Evolutionary conservation across 2,329 filamentous ascomycete genomes (phyloP).

Genomic region (Trichophyton rubrum): DNA sequence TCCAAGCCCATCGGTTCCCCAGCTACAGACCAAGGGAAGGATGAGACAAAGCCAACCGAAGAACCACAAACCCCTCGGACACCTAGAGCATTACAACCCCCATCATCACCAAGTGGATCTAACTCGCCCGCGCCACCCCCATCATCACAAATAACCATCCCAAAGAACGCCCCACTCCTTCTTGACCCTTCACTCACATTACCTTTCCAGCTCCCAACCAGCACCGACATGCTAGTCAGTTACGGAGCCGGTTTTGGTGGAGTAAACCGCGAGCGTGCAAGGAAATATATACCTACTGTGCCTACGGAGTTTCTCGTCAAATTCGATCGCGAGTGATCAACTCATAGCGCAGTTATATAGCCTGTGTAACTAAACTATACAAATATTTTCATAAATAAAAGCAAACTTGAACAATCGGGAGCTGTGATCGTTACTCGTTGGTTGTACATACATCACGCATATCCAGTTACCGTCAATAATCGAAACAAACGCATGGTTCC

Average conservation of each 20-base stretch:
- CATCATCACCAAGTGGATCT: background rate
- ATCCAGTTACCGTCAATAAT: background rate
- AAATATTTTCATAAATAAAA: background rate
- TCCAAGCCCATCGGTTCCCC: constrained; percentile 18
- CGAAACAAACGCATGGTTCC: background rate
- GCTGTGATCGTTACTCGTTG: background rate
- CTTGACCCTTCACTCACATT: constrained; percentile 85
- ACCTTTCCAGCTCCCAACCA: constrained; percentile 88
- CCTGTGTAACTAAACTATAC: background rate
- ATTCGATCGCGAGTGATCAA: constrained; percentile 46
- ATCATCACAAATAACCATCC: constrained; percentile 13
- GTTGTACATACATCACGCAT: background rate
- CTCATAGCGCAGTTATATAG: background rate
- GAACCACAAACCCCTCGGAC: constrained; percentile 9
- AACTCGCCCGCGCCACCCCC: constrained; percentile 5
- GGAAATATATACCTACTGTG: constrained; percentile 92
- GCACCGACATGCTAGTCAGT: constrained; percentile 91
- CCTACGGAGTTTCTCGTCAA: constrained; percentile 86
- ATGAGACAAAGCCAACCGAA: background rate
- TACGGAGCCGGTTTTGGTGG: constrained; percentile 93
- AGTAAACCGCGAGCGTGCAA: constrained; percentile 75
- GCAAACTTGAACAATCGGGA: background rate
- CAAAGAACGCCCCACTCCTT: constrained; percentile 41
- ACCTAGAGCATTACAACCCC: constrained; percentile 6
- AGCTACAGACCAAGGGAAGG: constrained; percentile 7